Percentiles rank a stretch among this genome's conserved stretches.
Evolutionary conservation across 768 basidiomycete genomes (phyloP).

Genomic region (Leccinum barrowsii): DNA sequence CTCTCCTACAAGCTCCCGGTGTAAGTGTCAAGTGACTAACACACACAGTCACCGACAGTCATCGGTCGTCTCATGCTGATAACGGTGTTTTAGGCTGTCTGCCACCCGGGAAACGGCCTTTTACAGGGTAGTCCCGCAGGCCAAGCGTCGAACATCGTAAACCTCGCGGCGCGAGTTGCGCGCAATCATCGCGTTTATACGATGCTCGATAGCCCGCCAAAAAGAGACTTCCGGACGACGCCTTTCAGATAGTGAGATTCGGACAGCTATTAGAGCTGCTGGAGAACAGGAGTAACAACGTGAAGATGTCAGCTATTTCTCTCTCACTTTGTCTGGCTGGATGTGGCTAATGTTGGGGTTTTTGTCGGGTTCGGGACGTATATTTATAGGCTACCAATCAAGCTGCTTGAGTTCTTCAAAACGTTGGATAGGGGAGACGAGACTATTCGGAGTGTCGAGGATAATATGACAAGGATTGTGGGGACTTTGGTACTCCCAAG

Average conservation of each 20-base stretch:
- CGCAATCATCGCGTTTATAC: constrained; percentile 26
- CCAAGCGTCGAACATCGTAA: constrained; percentile 34
- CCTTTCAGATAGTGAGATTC: constrained; percentile 32
- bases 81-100: constrained; percentile 20
- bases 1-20: no score
- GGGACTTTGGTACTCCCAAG: constrained; percentile 15
- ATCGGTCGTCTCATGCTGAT: not conserved
- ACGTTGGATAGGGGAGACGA: constrained; percentile 17
- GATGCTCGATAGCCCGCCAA: constrained; percentile 11
- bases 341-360: not conserved
- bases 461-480: constrained; percentile 4
- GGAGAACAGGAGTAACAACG: constrained; percentile 19
- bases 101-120: constrained; percentile 31
- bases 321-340: no score
- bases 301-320: constrained; percentile 29
- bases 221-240: not conserved
- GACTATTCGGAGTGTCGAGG: not conserved
- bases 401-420: constrained; percentile 34
- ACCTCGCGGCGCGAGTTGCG: constrained; percentile 37
- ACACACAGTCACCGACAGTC: not conserved
- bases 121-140: constrained; percentile 7
- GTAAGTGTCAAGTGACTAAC: constrained; percentile 24
- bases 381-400: constrained; percentile 30
- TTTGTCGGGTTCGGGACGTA: not conserved
- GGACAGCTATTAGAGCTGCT: constrained; percentile 28